These are phyloP conservation scores for Zizania palustris DNA, from an alignment of 202 grass and related monocot species.

Conservation along the genomic window DNA sequence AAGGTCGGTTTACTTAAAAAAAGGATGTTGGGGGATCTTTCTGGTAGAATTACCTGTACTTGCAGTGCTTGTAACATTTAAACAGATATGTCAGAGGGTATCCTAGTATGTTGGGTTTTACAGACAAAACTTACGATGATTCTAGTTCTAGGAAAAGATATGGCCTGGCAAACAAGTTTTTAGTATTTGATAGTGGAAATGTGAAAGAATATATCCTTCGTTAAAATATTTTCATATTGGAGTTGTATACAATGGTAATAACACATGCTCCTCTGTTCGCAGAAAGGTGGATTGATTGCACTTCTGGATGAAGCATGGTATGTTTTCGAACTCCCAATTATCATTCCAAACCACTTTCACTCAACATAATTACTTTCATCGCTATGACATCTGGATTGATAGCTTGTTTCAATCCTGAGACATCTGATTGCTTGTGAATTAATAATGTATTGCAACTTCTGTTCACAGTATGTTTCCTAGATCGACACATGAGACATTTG, in stretches of 20 bases:
- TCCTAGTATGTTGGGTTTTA: slow-evolving; percentile 31
- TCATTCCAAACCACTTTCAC: slow-evolving; percentile 32
- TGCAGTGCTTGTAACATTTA: slow-evolving; percentile 18
- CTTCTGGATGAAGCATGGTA: slow-evolving; percentile 99
- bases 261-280: slow-evolving; percentile 53
- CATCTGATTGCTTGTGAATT: slow-evolving; percentile 46
- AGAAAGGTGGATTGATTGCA: slow-evolving; percentile 99
- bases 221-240: slow-evolving; percentile 25
- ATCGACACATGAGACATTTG: slow-evolving; percentile 99
- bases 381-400: slow-evolving; percentile 8
- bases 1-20: neutral
- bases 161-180: slow-evolving; percentile 18
- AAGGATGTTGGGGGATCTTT: neutral
- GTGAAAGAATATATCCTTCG: slow-evolving; percentile 14
- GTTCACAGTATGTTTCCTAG: slow-evolving; percentile 96
- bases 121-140: neutral
- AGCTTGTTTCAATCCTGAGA: slow-evolving; percentile 30
- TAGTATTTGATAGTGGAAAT: slow-evolving; percentile 33
- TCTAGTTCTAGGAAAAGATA: slow-evolving; percentile 34
- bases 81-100: neutral
- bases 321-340: slow-evolving; percentile 45
- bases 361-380: slow-evolving; percentile 25
- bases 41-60: neutral
- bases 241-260: slow-evolving; percentile 39
- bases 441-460: slow-evolving; percentile 37